phyloP scores from a whole-genome alignment of 2,329 filamentous ascomycete genomes.

The Blastomyces percursus region DNA sequence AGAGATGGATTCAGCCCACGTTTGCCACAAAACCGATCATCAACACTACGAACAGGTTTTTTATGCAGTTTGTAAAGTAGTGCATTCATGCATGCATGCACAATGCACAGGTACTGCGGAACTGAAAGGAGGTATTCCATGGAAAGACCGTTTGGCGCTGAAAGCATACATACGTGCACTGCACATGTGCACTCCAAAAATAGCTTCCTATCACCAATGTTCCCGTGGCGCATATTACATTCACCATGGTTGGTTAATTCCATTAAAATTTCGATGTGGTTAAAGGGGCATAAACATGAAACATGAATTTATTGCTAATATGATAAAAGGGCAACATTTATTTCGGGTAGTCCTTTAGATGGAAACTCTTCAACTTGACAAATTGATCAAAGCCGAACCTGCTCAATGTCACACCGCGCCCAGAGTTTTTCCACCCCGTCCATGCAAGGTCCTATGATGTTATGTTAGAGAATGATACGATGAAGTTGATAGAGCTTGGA shows the following conservation, averaged over 20 bases:
- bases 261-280: not conserved
- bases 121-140: not conserved
- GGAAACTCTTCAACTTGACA: constrained; percentile 90
- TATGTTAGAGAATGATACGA: not conserved
- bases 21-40: not conserved
- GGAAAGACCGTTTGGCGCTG: not conserved
- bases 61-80: not conserved
- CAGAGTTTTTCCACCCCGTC: constrained; percentile 97
- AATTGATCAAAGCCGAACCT: constrained; percentile 91
- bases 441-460: constrained; percentile 69
- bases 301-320: constrained; percentile 12
- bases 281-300: not conserved
- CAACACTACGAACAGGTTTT: not conserved
- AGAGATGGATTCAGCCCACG: not conserved
- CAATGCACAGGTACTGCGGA: not conserved
- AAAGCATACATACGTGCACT: not conserved
- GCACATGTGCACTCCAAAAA: not conserved
- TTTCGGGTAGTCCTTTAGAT: constrained; percentile 68
- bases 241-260: not conserved
- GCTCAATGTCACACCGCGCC: constrained; percentile 81
- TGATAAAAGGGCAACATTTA: constrained; percentile 17
- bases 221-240: not conserved
- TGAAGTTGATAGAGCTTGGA: not conserved
- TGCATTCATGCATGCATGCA: not conserved
- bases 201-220: not conserved